Evolutionary conservation across 208 protist genomes (phyloP).

Genomic region (Endotrypanum monterogeii): DNA sequence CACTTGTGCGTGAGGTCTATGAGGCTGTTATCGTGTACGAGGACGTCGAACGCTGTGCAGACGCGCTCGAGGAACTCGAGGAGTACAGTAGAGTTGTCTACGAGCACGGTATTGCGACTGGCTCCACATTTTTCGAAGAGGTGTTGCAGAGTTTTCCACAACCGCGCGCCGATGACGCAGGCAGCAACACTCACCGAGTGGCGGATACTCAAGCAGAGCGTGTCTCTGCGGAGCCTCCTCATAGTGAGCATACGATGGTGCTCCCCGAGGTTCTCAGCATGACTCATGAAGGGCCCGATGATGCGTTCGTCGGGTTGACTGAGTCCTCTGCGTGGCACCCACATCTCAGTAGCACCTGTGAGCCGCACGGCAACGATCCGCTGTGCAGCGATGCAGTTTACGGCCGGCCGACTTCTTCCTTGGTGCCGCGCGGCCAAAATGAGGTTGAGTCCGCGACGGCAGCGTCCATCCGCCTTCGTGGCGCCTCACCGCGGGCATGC

Average conservation of each 20-base stretch:
- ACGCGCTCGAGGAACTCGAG: constrained; percentile 45
- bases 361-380: not conserved
- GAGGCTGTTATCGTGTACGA: constrained; percentile 38
- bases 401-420: not conserved
- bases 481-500: constrained; percentile 31
- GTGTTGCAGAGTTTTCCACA: constrained; percentile 1
- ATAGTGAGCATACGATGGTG: not conserved
- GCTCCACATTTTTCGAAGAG: constrained; percentile 19
- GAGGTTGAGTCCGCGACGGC: not conserved
- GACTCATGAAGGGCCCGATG: not conserved
- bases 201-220: not conserved
- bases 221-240: not conserved
- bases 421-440: not conserved
- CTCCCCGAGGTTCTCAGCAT: constrained; percentile 8
- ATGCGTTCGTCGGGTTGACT: not conserved
- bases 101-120: constrained; percentile 28
- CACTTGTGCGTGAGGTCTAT: constrained; percentile 48
- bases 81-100: constrained; percentile 39
- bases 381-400: not conserved
- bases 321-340: not conserved
- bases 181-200: not conserved
- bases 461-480: constrained; percentile 4
- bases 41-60: constrained; percentile 56
- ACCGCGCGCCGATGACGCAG: not conserved
- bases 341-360: not conserved